Evolutionary conservation across 768 basidiomycete species (phyloP).

Genomic region (Termitomyces sp.): DNA sequence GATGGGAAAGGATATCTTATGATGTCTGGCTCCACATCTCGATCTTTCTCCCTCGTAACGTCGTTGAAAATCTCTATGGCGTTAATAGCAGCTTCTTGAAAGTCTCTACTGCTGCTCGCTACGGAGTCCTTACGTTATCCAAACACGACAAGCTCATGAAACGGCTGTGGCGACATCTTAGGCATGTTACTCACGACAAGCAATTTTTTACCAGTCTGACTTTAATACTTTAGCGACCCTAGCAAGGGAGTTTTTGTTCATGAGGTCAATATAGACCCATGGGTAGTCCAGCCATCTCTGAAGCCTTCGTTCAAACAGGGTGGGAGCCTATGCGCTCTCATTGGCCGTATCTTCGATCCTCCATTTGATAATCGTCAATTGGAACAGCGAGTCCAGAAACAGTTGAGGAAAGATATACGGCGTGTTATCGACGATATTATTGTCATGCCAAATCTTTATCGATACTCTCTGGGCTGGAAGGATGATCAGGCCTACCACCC

Average conservation of each 20-base stretch:
- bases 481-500: conserved; percentile 30
- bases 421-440: conserved; percentile 29
- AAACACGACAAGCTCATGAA: conserved; percentile 21
- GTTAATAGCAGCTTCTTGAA: conserved; percentile 21
- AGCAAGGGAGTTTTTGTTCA: conserved; percentile 28
- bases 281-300: conserved; percentile 34
- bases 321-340: conserved; percentile 25
- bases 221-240: conserved; percentile 20
- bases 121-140: conserved; percentile 18
- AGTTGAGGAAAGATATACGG: conserved; percentile 37
- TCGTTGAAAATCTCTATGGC: conserved; percentile 15
- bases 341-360: conserved; percentile 27
- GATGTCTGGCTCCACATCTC: conserved; percentile 23
- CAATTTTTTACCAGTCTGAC: conserved; percentile 1
- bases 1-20: conserved; percentile 17
- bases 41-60: conserved; percentile 17
- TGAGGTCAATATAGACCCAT: conserved; percentile 35
- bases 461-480: conserved; percentile 41
- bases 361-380: conserved; percentile 27
- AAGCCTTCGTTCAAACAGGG: conserved; percentile 28
- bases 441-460: conserved; percentile 29
- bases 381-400: conserved; percentile 31
- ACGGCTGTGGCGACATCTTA: conserved; percentile 21
- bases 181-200: conserved; percentile 11
- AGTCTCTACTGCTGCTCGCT: conserved; percentile 20